Percentiles rank a stretch among this genome's conserved stretches.
Conservation (phyloP, 371 early-diverging fungal genomes). For the Sporodiniella umbellata region DNA sequence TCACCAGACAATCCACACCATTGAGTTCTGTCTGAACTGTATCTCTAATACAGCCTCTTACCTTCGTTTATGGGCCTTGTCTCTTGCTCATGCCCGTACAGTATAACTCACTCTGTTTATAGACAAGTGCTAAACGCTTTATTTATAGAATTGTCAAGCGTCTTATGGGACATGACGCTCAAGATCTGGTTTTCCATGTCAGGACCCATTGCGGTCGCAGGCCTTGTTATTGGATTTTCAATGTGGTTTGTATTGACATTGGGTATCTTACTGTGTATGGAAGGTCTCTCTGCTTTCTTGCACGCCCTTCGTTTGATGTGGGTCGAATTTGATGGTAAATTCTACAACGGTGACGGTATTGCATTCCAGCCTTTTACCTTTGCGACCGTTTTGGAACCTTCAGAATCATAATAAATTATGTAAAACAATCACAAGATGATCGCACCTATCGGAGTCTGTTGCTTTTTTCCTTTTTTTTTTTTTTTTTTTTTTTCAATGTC, state of each 20-base stretch:
- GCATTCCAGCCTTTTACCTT: constrained; percentile 50
- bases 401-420: background rate
- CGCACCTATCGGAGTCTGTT: background rate
- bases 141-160: constrained; percentile 86
- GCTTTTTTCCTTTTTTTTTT: background rate
- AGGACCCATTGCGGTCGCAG: constrained; percentile 56
- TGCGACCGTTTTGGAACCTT: constrained; percentile 21
- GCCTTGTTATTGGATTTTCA: constrained; percentile 68
- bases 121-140: background rate
- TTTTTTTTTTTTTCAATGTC: background rate
- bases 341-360: constrained; percentile 70
- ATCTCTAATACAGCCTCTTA: constrained; percentile 99
- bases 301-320: constrained; percentile 99
- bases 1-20: constrained; percentile 98
- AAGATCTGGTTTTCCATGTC: constrained; percentile 60
- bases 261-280: constrained; percentile 92
- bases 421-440: background rate
- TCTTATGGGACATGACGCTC: constrained; percentile 96
- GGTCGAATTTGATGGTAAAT: constrained; percentile 99
- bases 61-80: constrained; percentile 99
- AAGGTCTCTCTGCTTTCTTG: constrained; percentile 98
- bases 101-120: background rate
- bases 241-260: constrained; percentile 88
- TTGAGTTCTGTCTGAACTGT: constrained; percentile 98
- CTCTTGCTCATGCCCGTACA: constrained; percentile 97